A percentile compares a stretch with the other conserved stretches of the same genome.
Conservation (phyloP, 768 basidiomycete species). For the Agrocybe chaxingu region DNA sequence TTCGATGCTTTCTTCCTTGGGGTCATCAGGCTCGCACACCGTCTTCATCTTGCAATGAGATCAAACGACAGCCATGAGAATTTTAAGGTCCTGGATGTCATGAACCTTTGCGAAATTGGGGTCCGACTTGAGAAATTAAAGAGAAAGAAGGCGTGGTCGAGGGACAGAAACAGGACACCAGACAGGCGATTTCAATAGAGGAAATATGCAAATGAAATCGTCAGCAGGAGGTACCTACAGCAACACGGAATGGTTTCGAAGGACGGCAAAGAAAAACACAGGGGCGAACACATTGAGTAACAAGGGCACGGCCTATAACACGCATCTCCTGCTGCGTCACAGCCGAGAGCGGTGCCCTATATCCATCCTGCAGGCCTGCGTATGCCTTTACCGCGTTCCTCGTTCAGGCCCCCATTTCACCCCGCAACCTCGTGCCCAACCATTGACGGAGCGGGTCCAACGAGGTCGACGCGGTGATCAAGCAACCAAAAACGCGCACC, state of each 20-base stretch:
- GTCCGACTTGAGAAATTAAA: conserved; percentile 64
- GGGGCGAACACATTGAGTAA: conserved; percentile 60
- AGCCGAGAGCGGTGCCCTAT: conserved; percentile 54
- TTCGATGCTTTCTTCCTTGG: conserved; percentile 80
- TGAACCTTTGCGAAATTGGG: conserved; percentile 82
- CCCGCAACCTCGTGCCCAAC: conserved; percentile 86
- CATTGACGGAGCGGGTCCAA: conserved; percentile 64
- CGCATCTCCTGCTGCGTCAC: conserved; percentile 67
- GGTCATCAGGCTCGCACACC: conserved; percentile 85
- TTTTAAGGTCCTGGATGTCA: conserved; percentile 83
- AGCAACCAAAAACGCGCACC: conserved; percentile 91
- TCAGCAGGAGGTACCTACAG: conserved; percentile 57
- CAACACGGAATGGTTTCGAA: conserved; percentile 18
- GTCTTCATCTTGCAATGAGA: conserved; percentile 83
- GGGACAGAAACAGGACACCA: conserved; percentile 7
- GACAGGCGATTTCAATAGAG: conserved; percentile 23
- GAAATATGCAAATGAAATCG: conserved; percentile 58
- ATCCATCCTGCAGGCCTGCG: conserved; percentile 38
- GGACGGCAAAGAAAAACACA: conserved; percentile 40
- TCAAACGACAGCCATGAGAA: conserved; percentile 86
- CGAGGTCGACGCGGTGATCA: conserved; percentile 80
- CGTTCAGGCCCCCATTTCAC: conserved; percentile 99
- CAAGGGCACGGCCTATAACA: conserved; percentile 60
- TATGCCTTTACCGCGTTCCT: conserved; percentile 75
- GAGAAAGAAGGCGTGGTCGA: conserved; percentile 6